Evolutionary conservation across 1,284 basidiomycete genomes (phyloP), one percentile per base, ranked within the genome.

Genomic region (Schizophyllum amplum): DNA sequence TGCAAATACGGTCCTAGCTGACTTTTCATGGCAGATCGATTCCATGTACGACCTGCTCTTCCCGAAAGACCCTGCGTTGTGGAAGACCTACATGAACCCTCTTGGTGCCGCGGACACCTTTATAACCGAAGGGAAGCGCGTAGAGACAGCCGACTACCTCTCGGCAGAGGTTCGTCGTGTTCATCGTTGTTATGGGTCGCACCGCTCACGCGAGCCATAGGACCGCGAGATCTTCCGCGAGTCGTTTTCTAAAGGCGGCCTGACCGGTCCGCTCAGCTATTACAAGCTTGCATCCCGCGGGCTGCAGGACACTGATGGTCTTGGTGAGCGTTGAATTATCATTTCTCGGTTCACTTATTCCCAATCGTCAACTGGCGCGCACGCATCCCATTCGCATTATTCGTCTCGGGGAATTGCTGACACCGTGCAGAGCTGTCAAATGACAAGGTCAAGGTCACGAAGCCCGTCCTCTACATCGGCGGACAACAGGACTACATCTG

Each of bases 381-480:
- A n/a, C n/a, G n/a, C n/a, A n/a, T n/a, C n/a, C n/a, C 33, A 17
- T 17, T 42, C 4, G 33, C 27, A 13, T 17, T 42, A 9, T 9
- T 17, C 33, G 17, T 13, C n/a, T n/a, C n/a, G 11, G 20, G 66
- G 67, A 24, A 26, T 15, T 24, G 59, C 51, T 9, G 54, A 60
- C 13, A 11, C 13, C 48, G 15, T 20, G 33, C 48, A 50, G 48
- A 21, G 22, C 57, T 63, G 13, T 42, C 33, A n/a, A 6, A 53
- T 11, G 52, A 9, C 21, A 20, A 50, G 4, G 56, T 57, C 48
- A 51, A 46, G 15, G 56, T 66, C 49, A 54, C 48, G 21, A 58
- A 61, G 25, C 64, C 65, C 11, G 56, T 59, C 5, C 64, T 65
- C 55, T 63, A 60, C 57, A 63, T 22, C 21, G 60, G 25, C 15